Percentiles rank a stretch among this genome's conserved stretches.
Evolutionary conservation across 1,284 basidiomycete species (phyloP).

Genomic region (Tylopilus orsonianus): DNA sequence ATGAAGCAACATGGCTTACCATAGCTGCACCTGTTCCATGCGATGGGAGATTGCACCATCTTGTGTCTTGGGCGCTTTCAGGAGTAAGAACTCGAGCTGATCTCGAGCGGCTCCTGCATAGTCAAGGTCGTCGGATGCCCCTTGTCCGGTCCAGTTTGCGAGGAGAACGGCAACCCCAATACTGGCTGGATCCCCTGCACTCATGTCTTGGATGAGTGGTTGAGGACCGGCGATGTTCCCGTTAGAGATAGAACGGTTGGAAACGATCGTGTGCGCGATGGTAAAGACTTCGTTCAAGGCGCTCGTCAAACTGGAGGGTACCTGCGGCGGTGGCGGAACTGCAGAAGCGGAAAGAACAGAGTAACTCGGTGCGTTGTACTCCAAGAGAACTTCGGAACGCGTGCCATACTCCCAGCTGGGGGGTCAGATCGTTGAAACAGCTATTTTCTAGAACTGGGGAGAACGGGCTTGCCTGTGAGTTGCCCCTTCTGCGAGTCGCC

Average conservation of each 20-base stretch:
- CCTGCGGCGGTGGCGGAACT: slow-evolving; percentile 42
- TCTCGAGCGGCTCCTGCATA: slow-evolving; percentile 68
- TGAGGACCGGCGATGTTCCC: slow-evolving; percentile 45
- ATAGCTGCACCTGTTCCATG: slow-evolving; percentile 63
- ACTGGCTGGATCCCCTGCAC: slow-evolving; percentile 80
- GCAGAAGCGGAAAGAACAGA: slow-evolving; percentile 48
- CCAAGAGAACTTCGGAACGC: slow-evolving; percentile 56
- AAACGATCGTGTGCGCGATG: slow-evolving; percentile 58
- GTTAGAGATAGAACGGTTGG: slow-evolving; percentile 42
- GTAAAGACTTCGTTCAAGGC: slow-evolving; percentile 53
- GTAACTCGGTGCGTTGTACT: slow-evolving; percentile 49
- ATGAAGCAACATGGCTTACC: slow-evolving; percentile 42
- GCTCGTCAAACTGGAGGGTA: slow-evolving; percentile 37
- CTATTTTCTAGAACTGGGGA: not conserved
- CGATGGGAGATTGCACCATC: slow-evolving; percentile 86
- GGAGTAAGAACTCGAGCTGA: slow-evolving; percentile 72
- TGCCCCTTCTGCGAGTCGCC: slow-evolving; percentile 32
- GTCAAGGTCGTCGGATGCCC: slow-evolving; percentile 39
- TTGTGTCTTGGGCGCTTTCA: slow-evolving; percentile 61
- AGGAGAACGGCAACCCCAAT: slow-evolving; percentile 80
- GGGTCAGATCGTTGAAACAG: not conserved
- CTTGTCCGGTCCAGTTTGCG: slow-evolving; percentile 67
- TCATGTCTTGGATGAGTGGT: slow-evolving; percentile 53
- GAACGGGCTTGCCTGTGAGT: slow-evolving; percentile 26
- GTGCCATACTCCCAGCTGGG: slow-evolving; percentile 69